phyloP scores from a whole-genome alignment of 805 yeast species.

The Danielozyma ontarioensis region DNA sequence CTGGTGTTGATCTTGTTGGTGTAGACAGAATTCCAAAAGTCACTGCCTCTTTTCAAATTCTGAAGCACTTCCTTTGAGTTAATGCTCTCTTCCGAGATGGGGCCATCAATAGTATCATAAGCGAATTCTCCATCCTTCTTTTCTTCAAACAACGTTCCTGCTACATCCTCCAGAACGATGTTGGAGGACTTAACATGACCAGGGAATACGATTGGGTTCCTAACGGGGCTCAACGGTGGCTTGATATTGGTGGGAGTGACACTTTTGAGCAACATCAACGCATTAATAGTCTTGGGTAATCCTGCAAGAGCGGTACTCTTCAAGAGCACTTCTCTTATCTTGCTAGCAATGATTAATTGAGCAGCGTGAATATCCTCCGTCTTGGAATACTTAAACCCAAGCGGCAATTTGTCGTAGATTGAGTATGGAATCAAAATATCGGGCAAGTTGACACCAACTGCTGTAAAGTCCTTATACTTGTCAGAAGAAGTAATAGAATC shows the following conservation, averaged over 20 bases:
- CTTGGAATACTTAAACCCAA: slow-evolving; percentile 27
- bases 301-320: slow-evolving; percentile 80
- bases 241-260: slow-evolving; percentile 51
- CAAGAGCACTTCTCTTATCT: slow-evolving; percentile 70
- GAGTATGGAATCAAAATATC: slow-evolving; percentile 37
- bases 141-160: slow-evolving; percentile 32
- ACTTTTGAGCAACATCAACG: slow-evolving; percentile 57
- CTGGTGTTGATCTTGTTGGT: slow-evolving; percentile 63
- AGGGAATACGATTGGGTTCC: slow-evolving; percentile 25
- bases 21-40: slow-evolving; percentile 71
- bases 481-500: slow-evolving; percentile 36
- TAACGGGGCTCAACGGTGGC: slow-evolving; percentile 15
- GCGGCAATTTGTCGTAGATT: slow-evolving; percentile 33
- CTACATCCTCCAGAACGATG: slow-evolving; percentile 34
- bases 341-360: slow-evolving; percentile 38
- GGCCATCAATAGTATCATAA: slow-evolving; percentile 39
- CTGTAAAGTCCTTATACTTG: slow-evolving; percentile 31
- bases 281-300: slow-evolving; percentile 78
- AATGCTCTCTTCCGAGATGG: slow-evolving; percentile 27
- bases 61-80: slow-evolving; percentile 20
- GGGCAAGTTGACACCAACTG: slow-evolving; percentile 39
- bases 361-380: slow-evolving; percentile 31
- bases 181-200: slow-evolving; percentile 33
- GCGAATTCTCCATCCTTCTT: slow-evolving; percentile 5
- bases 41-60: slow-evolving; percentile 46